Evolutionary conservation across 2,329 filamentous ascomycete species (phyloP), one percentile per base, ranked within the genome.

Genomic region (Stagonosporopsis cucurbitacearum): DNA sequence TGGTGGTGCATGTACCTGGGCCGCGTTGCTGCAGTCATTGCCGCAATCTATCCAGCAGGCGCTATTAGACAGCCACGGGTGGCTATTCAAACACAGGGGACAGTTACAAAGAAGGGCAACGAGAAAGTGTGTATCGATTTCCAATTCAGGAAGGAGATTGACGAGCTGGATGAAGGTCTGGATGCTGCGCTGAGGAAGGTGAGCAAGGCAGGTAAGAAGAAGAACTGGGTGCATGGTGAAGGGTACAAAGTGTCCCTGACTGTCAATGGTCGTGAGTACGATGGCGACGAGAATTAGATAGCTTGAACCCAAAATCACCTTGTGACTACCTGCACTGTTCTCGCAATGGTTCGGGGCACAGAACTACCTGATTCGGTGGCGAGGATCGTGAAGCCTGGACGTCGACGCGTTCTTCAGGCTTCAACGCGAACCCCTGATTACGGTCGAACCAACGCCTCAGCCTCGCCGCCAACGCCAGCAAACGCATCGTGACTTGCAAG

Each of bases 1-100:
- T 90, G 87, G 86, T 90, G 87, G 87, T 81, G 83, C 50, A 80
- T 79, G 48, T 90, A 88, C 65, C 65, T 89, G 0, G 88, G 88
- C 0, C 79, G 81, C 15, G 79, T 89, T 1, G 86, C 84, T 2
- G 78, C 77, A 5, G 69, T 89, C 9, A 75, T 89, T 26, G 84
- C 82, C 0, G 78, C 76, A 9, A 76, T 89, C 8, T 88, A 87
- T 72, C 88, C 88, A 0, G 81, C 84, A 1, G 87, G 88, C 1
- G 71, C 79, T 1, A 69, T 83, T 3, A 57, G 64, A 26, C 75
- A 79, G 57, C 74, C 77, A 17, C 69, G 72, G 19, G 48, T 76
- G 26, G 41, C 56, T 13, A 49, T 75, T 23, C 59, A 52, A 3
- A 55, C 62, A 20, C 50, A 64, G 17, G 74, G 73, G 72, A 51